Percentiles rank a stretch among this genome's conserved stretches.
These are phyloP conservation scores for Stephanodiscus minutulus DNA, from an alignment of 108 stramenopile genomes.

Conservation along the genomic window DNA sequence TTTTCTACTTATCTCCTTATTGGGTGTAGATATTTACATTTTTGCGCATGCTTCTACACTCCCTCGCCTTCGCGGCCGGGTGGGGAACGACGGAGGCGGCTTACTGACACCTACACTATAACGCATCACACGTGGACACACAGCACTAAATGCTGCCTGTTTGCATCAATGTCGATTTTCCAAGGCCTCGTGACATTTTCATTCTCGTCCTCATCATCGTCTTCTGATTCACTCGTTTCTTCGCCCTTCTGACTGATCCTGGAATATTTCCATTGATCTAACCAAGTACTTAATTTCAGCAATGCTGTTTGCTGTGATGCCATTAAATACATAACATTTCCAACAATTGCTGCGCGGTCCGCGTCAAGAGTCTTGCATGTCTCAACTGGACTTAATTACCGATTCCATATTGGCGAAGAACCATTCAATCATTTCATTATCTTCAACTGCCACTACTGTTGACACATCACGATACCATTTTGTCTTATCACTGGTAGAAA, in stretches of 20 bases:
- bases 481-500: neutral
- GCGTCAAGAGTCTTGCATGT: conserved; percentile 75
- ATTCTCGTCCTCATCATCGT: neutral
- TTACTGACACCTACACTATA: too few species aligned
- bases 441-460: conserved; percentile 66
- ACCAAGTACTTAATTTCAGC: conserved; percentile 19
- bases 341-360: conserved; percentile 82
- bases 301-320: conserved; percentile 32
- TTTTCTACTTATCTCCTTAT: too few species aligned
- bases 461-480: conserved; percentile 42
- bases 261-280: conserved; percentile 37
- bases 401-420: conserved; percentile 72
- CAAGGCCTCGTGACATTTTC: neutral
- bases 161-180: too few species aligned
- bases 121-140: too few species aligned
- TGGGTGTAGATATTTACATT: too few species aligned
- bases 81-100: too few species aligned
- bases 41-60: too few species aligned
- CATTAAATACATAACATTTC: conserved; percentile 86
- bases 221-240: neutral
- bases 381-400: conserved; percentile 65
- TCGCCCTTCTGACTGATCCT: too few species aligned
- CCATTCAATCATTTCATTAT: conserved; percentile 70
- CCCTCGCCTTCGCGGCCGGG: too few species aligned
- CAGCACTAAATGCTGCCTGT: too few species aligned